Conservation (phyloP, 148 eudicot species). For the Selenicereus undatus region DNA sequence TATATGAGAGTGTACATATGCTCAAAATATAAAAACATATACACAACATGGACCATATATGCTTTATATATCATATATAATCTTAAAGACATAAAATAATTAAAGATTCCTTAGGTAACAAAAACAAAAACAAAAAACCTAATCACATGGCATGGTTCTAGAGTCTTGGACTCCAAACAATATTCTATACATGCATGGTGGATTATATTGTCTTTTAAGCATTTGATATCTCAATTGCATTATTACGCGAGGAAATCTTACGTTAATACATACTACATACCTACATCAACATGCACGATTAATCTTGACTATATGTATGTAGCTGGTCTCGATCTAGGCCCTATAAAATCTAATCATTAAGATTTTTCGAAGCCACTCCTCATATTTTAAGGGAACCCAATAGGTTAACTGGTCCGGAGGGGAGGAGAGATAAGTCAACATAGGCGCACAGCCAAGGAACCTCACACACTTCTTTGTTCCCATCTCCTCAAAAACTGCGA, state of each 20-base stretch:
- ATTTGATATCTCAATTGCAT: neutral
- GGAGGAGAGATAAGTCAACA: no score
- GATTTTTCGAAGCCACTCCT: neutral
- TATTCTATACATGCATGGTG: neutral
- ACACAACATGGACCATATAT: no score
- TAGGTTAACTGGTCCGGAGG: no score
- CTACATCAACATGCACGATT: slow-evolving; percentile 1
- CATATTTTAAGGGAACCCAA: no score
- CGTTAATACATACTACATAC: neutral
- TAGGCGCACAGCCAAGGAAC: no score
- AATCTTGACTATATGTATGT: neutral
- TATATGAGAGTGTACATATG: no score
- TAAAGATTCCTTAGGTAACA: slow-evolving; percentile 4
- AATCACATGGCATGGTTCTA: neutral
- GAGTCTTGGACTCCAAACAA: neutral
- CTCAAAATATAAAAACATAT: no score
- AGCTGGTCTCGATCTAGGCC: neutral
- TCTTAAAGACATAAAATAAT: neutral
- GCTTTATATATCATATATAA: no score
- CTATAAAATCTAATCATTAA: neutral
- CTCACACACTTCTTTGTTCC: no score
- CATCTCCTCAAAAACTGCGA: no score
- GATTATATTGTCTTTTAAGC: neutral
- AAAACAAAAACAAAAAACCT: neutral
- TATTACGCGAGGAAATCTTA: neutral